phyloP scores from a whole-genome alignment of 441 rosid genomes.

The Cnidoscolus chayamansa region DNA sequence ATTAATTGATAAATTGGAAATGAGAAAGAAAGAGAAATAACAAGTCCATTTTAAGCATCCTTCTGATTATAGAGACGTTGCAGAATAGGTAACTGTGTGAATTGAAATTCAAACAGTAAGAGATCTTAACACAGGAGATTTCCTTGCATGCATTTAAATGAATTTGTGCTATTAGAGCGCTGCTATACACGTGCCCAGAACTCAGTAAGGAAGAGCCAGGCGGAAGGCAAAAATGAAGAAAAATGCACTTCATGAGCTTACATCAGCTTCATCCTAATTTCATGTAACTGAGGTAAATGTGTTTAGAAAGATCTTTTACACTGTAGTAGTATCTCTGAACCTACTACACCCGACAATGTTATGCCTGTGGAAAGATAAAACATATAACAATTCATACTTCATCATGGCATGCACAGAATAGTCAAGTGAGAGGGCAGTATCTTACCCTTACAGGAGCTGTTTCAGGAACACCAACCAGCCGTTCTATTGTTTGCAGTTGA shows the following conservation, averaged over 20 bases:
- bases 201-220: background rate
- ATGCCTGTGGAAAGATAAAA: conserved; percentile 17
- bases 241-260: background rate
- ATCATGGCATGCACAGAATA: background rate
- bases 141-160: background rate
- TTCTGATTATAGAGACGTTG: background rate
- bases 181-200: background rate
- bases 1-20: no score
- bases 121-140: background rate
- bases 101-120: background rate
- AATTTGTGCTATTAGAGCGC: background rate
- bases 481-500: conserved; percentile 69
- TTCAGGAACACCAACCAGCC: conserved; percentile 59
- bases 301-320: background rate
- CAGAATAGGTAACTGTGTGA: background rate
- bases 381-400: background rate
- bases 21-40: background rate
- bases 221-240: background rate
- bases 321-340: background rate
- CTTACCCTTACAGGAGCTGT: conserved; percentile 28
- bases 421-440: background rate
- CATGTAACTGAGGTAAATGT: conserved; percentile 7
- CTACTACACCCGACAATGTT: conserved; percentile 7
- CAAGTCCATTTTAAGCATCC: background rate
- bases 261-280: background rate